Evolutionary conservation across 1,139 yeast species (phyloP).

Genomic region (Hansenula sp.): DNA sequence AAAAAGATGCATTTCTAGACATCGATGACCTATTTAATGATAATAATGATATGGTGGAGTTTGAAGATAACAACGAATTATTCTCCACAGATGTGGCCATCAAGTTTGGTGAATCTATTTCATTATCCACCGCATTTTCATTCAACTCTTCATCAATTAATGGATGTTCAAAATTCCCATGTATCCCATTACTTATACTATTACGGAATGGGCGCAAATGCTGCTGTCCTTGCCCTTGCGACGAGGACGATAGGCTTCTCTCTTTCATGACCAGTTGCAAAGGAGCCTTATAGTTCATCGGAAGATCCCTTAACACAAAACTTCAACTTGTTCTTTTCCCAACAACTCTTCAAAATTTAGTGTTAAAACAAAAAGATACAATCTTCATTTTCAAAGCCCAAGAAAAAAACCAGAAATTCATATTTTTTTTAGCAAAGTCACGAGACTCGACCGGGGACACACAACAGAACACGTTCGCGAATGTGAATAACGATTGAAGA

Average conservation of each 20-base stretch:
- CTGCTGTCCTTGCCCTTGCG: neutral
- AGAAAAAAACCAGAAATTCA: too few relatives aligned
- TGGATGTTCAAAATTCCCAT: conserved; percentile 10
- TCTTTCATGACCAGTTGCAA: neutral
- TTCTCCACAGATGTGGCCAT: conserved; percentile 19
- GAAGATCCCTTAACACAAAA: too few relatives aligned
- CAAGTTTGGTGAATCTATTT: conserved; percentile 16
- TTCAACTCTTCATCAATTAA: conserved; percentile 14
- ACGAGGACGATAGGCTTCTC: neutral
- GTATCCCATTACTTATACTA: neutral
- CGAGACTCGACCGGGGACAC: too few relatives aligned
- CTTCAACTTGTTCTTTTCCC: too few relatives aligned
- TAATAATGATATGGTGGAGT: conserved; percentile 19
- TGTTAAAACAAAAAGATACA: too few relatives aligned
- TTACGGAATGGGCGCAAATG: neutral
- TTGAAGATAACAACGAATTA: conserved; percentile 12
- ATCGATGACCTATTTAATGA: conserved; percentile 15
- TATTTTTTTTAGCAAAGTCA: too few relatives aligned
- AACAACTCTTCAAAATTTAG: too few relatives aligned
- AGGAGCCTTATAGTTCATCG: neutral
- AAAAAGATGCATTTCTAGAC: conserved; percentile 14
- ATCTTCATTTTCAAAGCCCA: too few relatives aligned
- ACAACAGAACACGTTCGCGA: too few relatives aligned
- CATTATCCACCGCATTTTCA: conserved; percentile 11
- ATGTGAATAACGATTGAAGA: too few relatives aligned